phyloP scores from a whole-genome alignment of 176 grass and related monocot genomes.

The Musa acuminata region DNA sequence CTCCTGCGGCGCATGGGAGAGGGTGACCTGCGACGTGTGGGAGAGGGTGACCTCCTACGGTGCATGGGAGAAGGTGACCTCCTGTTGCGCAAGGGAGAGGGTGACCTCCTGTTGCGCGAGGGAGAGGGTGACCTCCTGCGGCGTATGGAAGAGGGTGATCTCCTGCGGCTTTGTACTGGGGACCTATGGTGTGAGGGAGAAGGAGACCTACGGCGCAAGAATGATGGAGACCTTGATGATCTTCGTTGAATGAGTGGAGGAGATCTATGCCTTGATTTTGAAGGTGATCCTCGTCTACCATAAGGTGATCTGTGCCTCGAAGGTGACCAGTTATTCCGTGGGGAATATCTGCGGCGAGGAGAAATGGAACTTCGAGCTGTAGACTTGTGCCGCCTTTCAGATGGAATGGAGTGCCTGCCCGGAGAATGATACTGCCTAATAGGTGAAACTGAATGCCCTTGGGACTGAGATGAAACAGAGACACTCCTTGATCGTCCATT shows the following conservation, averaged over 20 bases:
- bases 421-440: slow-evolving; percentile 40
- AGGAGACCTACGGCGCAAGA: slow-evolving; percentile 35
- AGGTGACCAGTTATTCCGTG: slow-evolving; percentile 27
- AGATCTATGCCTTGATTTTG: slow-evolving; percentile 33
- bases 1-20: neutral
- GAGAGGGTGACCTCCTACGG: slow-evolving; percentile 10
- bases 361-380: slow-evolving; percentile 38
- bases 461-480: slow-evolving; percentile 42
- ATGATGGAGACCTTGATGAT: slow-evolving; percentile 50
- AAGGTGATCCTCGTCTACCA: too few species aligned
- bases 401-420: slow-evolving; percentile 26
- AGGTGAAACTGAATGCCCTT: slow-evolving; percentile 51
- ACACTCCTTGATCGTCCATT: slow-evolving; percentile 38
- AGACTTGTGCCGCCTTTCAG: slow-evolving; percentile 33
- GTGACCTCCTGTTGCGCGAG: too few species aligned
- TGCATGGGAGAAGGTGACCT: too few species aligned
- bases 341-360: slow-evolving; percentile 45
- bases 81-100: too few species aligned
- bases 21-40: neutral
- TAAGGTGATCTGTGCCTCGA: slow-evolving; percentile 35
- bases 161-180: slow-evolving; percentile 27
- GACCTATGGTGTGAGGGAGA: slow-evolving; percentile 29
- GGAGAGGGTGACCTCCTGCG: too few species aligned
- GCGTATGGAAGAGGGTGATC: slow-evolving; percentile 2
- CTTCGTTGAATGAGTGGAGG: slow-evolving; percentile 26